Evolutionary conservation across 768 basidiomycete genomes (phyloP), one percentile per base, ranked within the genome.

Genomic region (Cystobasidium tubakii): DNA sequence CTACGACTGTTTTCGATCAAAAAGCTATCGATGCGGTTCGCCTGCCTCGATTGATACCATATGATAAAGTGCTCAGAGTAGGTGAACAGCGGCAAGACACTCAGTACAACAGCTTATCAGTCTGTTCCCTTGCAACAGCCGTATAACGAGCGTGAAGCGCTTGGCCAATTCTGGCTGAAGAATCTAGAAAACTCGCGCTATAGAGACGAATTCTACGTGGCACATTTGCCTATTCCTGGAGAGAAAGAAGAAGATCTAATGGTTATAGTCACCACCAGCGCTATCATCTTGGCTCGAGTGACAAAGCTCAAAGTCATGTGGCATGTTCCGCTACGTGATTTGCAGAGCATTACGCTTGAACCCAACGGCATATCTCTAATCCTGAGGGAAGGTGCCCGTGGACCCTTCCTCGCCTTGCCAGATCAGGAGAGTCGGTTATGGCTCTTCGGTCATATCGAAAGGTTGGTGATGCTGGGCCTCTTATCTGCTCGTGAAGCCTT

Each of bases 141-240:
- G 0, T 98, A 90, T 82, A 90, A 90, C 62, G 85, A 86, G 42
- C 88, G 93, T 6, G 94, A 96, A 80, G 91, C 94, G 0, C 82
- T 90, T 9, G 96, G 96, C 6, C 96, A 98, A 81, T 91, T 89
- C 77, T 98, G 96, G 95, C 88, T 98, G 85, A 91, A 88, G 82
- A 95, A 97, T 79, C 82, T 98, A 19, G 91, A 93, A 76, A 88
- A 91, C 73, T 96, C 95, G 67, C 50, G 19, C 13, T 64, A 25
- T 44, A n/a, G 64, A 23, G 76, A 73, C 31, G 74, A 75, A 19
- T 36, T 70, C 36, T 73, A 74, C 62, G 29, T 73, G n/a, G 62
- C 74, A 17, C 74, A 75, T 34, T 76, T 79, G 67, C 77, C 78
- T 64, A 74, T 77, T 42, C 73, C 73, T 42, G 72, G 62, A 25